phyloP scores from a whole-genome alignment of 2,329 filamentous ascomycete species.

The Aspergillus pseudoviridinutans region DNA sequence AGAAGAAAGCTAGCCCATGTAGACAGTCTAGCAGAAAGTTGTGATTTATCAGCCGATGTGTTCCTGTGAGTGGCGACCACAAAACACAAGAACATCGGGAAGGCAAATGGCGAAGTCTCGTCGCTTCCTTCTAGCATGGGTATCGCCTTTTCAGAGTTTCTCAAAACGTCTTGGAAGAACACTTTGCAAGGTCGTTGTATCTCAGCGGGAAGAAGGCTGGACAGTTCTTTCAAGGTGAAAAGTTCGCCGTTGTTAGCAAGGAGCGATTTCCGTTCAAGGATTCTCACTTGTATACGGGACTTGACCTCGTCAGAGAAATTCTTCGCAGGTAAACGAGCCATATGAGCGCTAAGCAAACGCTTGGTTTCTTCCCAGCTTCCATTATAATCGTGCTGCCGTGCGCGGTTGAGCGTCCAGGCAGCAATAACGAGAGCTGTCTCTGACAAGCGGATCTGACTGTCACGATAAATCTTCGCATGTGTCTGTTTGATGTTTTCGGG shows the following conservation, averaged over 20 bases:
- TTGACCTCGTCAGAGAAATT: slow-evolving; percentile 26
- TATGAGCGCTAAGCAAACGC: slow-evolving; percentile 24
- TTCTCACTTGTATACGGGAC: slow-evolving; percentile 27
- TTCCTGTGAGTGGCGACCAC: slow-evolving; percentile 23
- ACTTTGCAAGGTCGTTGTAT: slow-evolving; percentile 21
- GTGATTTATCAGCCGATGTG: slow-evolving; percentile 7
- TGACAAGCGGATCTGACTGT: slow-evolving; percentile 38
- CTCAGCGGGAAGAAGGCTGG: slow-evolving; percentile 24
- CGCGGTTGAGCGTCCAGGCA: slow-evolving; percentile 36
- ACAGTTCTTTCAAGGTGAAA: slow-evolving; percentile 29
- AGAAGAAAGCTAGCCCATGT: slow-evolving; percentile 36
- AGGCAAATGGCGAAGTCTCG: slow-evolving; percentile 23
- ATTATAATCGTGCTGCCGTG: slow-evolving; percentile 24
- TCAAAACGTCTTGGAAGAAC: slow-evolving; percentile 23
- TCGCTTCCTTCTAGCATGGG: slow-evolving; percentile 15
- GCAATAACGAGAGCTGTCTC: slow-evolving; percentile 38
- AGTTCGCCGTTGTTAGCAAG: slow-evolving; percentile 35
- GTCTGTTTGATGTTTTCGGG: slow-evolving; percentile 39
- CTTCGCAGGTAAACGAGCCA: slow-evolving; percentile 27
- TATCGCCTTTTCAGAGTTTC: slow-evolving; percentile 16
- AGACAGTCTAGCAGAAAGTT: slow-evolving; percentile 30
- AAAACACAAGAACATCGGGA: slow-evolving; percentile 32
- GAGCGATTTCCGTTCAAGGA: slow-evolving; percentile 31
- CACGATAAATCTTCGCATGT: slow-evolving; percentile 40
- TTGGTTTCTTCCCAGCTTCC: slow-evolving; percentile 26